Evolutionary conservation across 2,329 filamentous ascomycete genomes (phyloP).

Genomic region (Apiospora marii): DNA sequence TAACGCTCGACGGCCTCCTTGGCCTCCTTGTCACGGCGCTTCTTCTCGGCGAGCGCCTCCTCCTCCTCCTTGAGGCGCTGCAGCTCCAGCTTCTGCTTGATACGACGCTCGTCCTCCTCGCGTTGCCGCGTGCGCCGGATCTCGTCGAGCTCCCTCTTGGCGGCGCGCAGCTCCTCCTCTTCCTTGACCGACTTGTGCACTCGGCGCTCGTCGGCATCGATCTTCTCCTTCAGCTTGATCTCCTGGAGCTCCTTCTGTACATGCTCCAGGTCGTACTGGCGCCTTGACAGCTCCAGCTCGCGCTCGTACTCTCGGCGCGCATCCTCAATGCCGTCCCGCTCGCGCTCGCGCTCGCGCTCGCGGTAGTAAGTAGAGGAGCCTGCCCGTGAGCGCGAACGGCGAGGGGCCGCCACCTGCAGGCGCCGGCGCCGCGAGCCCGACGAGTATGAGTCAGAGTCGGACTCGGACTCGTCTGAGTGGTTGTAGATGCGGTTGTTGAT

Average conservation of each 20-base stretch:
- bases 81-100: slow-evolving; percentile 60
- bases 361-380: slow-evolving; percentile 38
- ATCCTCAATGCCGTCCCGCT: slow-evolving; percentile 32
- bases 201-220: slow-evolving; percentile 52
- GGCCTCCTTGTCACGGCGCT: slow-evolving; percentile 54
- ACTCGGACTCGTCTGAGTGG: slow-evolving; percentile 46
- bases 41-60: slow-evolving; percentile 53
- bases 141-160: slow-evolving; percentile 45
- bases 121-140: slow-evolving; percentile 53
- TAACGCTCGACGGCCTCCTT: slow-evolving; percentile 61
- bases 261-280: slow-evolving; percentile 48
- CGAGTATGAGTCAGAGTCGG: slow-evolving; percentile 40
- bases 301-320: slow-evolving; percentile 46
- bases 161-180: slow-evolving; percentile 45
- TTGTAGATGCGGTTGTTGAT: slow-evolving; percentile 66
- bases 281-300: slow-evolving; percentile 47
- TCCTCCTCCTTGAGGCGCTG: slow-evolving; percentile 56
- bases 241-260: slow-evolving; percentile 49
- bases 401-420: slow-evolving; percentile 41
- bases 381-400: slow-evolving; percentile 46
- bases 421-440: slow-evolving; percentile 31
- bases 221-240: slow-evolving; percentile 49
- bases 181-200: slow-evolving; percentile 50
- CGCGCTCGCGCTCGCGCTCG: slow-evolving; percentile 40
- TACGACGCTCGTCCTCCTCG: slow-evolving; percentile 57